These are phyloP conservation scores for Elsinoe arachidis DNA, from an alignment of 2,329 filamentous ascomycete genomes.

Conservation along the genomic window DNA sequence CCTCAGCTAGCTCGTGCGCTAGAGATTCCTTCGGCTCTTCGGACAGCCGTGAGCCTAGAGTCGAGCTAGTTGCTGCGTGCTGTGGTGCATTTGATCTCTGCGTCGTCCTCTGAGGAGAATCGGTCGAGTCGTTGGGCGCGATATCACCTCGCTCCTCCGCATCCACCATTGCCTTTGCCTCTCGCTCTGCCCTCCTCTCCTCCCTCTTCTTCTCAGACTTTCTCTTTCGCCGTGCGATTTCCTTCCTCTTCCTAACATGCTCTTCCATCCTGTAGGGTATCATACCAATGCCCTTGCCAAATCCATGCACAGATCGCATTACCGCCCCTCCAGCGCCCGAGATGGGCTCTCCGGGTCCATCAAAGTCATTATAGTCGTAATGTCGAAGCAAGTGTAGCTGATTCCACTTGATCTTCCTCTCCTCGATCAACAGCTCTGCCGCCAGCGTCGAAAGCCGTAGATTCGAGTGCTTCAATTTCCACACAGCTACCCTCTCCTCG, in stretches of 20 bases:
- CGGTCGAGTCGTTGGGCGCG: neutral
- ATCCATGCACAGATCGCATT: constrained; percentile 48
- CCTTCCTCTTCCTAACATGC: constrained; percentile 41
- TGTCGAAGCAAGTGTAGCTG: constrained; percentile 56
- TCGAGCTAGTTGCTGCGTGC: constrained; percentile 20
- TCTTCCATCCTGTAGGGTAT: constrained; percentile 54
- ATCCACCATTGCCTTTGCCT: constrained; percentile 3
- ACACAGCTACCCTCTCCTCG: constrained; percentile 54
- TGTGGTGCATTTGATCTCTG: constrained; percentile 16
- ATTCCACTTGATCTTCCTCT: constrained; percentile 54
- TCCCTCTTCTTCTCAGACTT: constrained; percentile 22
- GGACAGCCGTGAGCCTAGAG: constrained; percentile 22
- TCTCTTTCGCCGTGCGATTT: constrained; percentile 20
- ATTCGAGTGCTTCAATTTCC: constrained; percentile 54
- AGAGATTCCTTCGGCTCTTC: constrained; percentile 23
- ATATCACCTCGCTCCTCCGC: neutral
- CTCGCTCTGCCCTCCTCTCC: constrained; percentile 16
- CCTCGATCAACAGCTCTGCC: constrained; percentile 55
- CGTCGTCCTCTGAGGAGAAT: neutral
- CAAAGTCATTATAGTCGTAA: constrained; percentile 68
- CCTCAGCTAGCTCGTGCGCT: constrained; percentile 40
- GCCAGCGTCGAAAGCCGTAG: constrained; percentile 55
- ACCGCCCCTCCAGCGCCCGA: constrained; percentile 57
- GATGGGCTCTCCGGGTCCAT: constrained; percentile 64
- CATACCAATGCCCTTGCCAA: constrained; percentile 55